Conservation (phyloP, 1,284 basidiomycete species). For the Trichosporon sp. region DNA sequence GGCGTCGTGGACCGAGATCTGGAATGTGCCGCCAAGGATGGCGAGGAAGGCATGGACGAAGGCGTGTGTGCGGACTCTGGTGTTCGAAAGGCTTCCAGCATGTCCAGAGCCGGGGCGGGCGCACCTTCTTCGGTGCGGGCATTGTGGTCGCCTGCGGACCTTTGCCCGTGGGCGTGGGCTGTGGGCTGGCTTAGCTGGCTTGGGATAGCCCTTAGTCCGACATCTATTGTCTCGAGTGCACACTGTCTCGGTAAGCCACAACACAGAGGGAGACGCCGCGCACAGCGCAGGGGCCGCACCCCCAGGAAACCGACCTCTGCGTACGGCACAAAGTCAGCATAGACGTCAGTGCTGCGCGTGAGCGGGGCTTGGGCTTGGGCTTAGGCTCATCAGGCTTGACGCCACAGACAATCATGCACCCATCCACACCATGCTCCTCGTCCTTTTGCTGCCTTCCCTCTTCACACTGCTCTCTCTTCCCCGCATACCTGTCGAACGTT, state of each 20-base stretch:
- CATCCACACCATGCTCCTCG: not conserved
- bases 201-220: not conserved
- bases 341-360: not conserved
- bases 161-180: not conserved
- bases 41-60: not conserved
- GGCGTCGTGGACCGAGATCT: not conserved
- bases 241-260: conserved; percentile 4
- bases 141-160: not conserved
- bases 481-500: not conserved
- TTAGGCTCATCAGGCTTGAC: conserved; percentile 2
- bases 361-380: not conserved
- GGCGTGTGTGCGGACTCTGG: not conserved
- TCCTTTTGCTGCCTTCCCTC: not conserved
- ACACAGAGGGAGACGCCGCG: not conserved
- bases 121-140: not conserved
- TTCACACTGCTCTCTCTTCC: not conserved
- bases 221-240: conserved; percentile 4
- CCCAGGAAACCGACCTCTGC: not conserved
- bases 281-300: not conserved
- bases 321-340: not conserved
- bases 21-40: not conserved
- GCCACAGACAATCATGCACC: conserved; percentile 20
- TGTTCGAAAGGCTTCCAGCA: not conserved
- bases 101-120: not conserved
- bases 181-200: not conserved